Conservation (phyloP, 2,329 filamentous ascomycete species). For the Aspergillus tamarii region DNA sequence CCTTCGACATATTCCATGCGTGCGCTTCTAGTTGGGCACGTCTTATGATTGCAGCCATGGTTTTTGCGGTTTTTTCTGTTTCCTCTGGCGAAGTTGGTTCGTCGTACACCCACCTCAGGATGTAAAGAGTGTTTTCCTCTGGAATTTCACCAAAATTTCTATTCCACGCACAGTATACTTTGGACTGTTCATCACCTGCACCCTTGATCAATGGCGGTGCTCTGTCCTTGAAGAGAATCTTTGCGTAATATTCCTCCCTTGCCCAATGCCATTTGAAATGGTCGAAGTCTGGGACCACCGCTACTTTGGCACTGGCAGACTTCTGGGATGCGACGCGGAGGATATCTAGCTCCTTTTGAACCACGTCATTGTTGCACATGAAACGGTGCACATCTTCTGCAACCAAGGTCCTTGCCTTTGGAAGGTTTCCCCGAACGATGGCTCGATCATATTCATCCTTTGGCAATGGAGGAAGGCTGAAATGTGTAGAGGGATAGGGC, state of each 20-base stretch:
- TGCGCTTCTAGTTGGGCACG: slow-evolving; percentile 71
- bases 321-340: slow-evolving; percentile 54
- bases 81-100: slow-evolving; percentile 44
- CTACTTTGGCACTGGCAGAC: slow-evolving; percentile 57
- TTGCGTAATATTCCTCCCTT: slow-evolving; percentile 77
- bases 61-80: slow-evolving; percentile 54
- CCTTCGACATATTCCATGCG: slow-evolving; percentile 69
- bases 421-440: slow-evolving; percentile 28
- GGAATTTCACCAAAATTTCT: slow-evolving; percentile 42
- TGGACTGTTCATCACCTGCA: slow-evolving; percentile 59
- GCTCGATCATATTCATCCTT: slow-evolving; percentile 24
- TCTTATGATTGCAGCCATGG: slow-evolving; percentile 65
- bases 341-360: slow-evolving; percentile 65
- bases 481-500: slow-evolving; percentile 71
- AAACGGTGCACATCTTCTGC: slow-evolving; percentile 36
- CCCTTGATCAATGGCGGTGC: slow-evolving; percentile 65
- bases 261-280: slow-evolving; percentile 77
- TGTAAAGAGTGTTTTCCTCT: slow-evolving; percentile 45
- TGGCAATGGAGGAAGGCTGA: slow-evolving; percentile 60
- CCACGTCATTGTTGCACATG: slow-evolving; percentile 66
- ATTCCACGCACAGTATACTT: slow-evolving; percentile 47
- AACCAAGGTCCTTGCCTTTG: slow-evolving; percentile 35
- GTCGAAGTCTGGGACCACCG: slow-evolving; percentile 68
- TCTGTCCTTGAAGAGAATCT: slow-evolving; percentile 60
- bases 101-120: slow-evolving; percentile 47